Base-by-base conservation (phyloP, 1,139 yeast genomes). In the Kurtzmaniella natalensis region DNA sequence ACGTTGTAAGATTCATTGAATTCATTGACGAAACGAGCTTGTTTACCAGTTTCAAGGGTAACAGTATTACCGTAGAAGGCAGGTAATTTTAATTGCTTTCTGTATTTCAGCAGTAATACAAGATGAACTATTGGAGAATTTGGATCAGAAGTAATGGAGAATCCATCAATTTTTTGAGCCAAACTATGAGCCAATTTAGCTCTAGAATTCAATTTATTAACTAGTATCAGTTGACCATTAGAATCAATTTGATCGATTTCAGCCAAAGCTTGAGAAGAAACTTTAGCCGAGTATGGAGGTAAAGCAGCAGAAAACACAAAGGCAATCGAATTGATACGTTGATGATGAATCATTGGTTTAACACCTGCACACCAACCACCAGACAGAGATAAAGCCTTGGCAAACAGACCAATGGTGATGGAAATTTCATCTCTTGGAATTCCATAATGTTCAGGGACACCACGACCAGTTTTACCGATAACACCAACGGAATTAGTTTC, bases 321-420 rank as follows among this genome's bases (percentile, higher is more conserved):
- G 3, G 96, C 96, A 46, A 74, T 70, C 7, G 95, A 85, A 21
- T 88, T 85, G 50, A 89, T 82, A 53, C 94, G 79, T 69, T 94
- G 98, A 60, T 92, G 96, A 47, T 81, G 84, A 29, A 89, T 78
- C 89, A 92, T 86, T 38, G 82, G 81, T 26, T 64, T 61, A 27
- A 77, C 82, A 39, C 97, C 98, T 18, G 86, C 86, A 54, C 95
- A 92, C 59, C 87, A 92, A 1, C 96, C 98, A 43, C 99, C 99
- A 29, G 94, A 81, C 7, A 94, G 72, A n/a, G 89, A 94, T 46
- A 89, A 72, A 0, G 95, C 71, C 28, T 72, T 72, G 9, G 96
- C 94, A 70, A 92, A 63, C 3, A 95, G 80, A 19, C 96, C 96
- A 39, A 87, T 73, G 9, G 95, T 84, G 44, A 92, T 81, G 45